These are phyloP conservation scores for Macrophomina tecta DNA, from an alignment of 2,329 filamentous ascomycete species.

Conservation along the genomic window DNA sequence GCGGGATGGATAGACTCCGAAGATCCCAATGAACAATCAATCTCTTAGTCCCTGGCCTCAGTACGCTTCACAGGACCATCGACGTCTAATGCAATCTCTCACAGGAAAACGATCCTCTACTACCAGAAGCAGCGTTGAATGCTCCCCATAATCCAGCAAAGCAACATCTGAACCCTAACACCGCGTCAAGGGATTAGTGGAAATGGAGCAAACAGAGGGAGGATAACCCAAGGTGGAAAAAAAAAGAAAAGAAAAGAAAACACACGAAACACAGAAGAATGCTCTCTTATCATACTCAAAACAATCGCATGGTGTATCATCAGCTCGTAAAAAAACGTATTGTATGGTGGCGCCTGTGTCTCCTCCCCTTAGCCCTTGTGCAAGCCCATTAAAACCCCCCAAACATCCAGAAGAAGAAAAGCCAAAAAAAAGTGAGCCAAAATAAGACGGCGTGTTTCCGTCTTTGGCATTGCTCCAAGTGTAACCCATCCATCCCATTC, in stretches of 20 bases:
- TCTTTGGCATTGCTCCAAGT: not conserved
- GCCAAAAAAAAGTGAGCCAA: not conserved
- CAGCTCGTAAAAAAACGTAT: conserved; percentile 1
- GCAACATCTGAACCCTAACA: not conserved
- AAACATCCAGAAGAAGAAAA: not conserved
- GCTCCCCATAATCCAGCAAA: not conserved
- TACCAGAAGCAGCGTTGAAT: not conserved
- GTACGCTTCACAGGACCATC: not conserved
- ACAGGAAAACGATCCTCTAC: not conserved
- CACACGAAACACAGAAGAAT: not conserved
- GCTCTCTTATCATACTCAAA: not conserved
- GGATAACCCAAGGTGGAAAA: no score
- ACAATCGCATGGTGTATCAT: conserved; percentile 10
- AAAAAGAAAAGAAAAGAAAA: not conserved
- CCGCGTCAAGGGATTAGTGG: not conserved
- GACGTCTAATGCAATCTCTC: conserved; percentile 12
- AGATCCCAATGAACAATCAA: not conserved
- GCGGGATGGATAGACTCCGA: no score
- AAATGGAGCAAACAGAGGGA: not conserved
- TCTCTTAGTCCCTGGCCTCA: no score
- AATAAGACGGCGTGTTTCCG: not conserved
- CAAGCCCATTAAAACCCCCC: not conserved
- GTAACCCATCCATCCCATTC: not conserved
- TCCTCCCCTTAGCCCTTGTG: not conserved
- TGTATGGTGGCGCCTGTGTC: not conserved